Base-by-base conservation (phyloP, 2,329 filamentous ascomycete genomes). In the Aphanocladium album region DNA sequence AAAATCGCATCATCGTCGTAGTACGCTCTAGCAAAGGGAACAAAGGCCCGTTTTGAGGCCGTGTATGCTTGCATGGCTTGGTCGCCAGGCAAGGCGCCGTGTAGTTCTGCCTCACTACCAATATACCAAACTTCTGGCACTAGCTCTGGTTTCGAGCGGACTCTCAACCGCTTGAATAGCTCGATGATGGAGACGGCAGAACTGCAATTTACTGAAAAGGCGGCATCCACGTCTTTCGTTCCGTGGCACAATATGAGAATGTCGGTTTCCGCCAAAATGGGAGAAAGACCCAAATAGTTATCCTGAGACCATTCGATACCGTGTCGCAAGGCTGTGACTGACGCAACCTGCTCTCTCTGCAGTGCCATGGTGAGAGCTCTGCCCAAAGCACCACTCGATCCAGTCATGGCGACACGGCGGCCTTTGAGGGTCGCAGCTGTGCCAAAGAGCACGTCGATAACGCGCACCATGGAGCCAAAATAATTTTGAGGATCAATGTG, bases 41-140 rank as follows among this genome's bases (percentile, higher is more conserved):
- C 62, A 52, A 66, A 66, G 1, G 63, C 60, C 8, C 63, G 59
- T 46, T 64, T 66, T 6, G 61, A 65, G 2, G 52, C 50, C 2
- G 60, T 58, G 60, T 66, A 66, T 5, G 9, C 45, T 17, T 62
- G 27, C 63, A 65, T 64, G 52, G 33, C 50, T 7, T 12, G 16
- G 19, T 58, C 60, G n/a, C 37, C 35, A 14, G 49, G 46, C 60
- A 64, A 62, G 7, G 64, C 45, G 11, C 65, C 65, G 43, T 66
- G 65, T 11, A 66, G 16, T 41, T 66, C 64, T 7, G 65, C 65
- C 41, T 65, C 64, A 54, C 62, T 64, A 46, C 65, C 65, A 9
- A 66, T 39, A 27, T 65, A 66, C 65, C 63, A 66, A 7, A 66
- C 62, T 49, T 66, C 65, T 2, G 65, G 64, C 4, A 62, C 41